A percentile compares a stretch with the other conserved stretches of the same genome.
These are phyloP conservation scores for Colletotrichum shisoi DNA, from an alignment of 2,329 filamentous ascomycete species.

Conservation along the genomic window DNA sequence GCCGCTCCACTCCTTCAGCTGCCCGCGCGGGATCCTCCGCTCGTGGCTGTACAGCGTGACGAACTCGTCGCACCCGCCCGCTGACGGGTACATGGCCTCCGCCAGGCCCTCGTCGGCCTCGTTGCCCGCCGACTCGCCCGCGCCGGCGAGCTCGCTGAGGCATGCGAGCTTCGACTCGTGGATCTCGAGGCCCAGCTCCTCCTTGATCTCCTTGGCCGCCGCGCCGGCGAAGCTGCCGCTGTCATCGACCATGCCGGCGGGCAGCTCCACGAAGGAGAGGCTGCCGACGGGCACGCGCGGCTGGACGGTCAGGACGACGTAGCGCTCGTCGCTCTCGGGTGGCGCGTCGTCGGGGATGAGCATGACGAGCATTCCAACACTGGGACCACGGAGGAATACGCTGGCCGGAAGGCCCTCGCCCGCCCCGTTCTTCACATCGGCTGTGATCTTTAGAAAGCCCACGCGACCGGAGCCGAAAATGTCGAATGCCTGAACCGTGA, in stretches of 20 bases:
- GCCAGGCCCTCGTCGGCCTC: conserved; percentile 51
- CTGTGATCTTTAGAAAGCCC: conserved; percentile 65
- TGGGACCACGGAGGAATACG: conserved; percentile 67
- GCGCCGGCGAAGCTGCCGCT: conserved; percentile 63
- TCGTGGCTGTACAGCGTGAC: conserved; percentile 67
- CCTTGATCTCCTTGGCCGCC: conserved; percentile 67
- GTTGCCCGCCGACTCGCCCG: conserved; percentile 38
- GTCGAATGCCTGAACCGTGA: conserved; percentile 64
- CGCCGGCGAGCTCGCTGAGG: conserved; percentile 60
- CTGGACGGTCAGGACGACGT: conserved; percentile 67
- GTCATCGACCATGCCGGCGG: conserved; percentile 67
- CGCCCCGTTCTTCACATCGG: conserved; percentile 56
- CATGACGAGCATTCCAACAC: conserved; percentile 67
- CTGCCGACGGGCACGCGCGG: conserved; percentile 64
- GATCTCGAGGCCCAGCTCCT: conserved; percentile 66
- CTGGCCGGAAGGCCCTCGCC: conserved; percentile 62
- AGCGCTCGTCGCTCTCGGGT: conserved; percentile 55
- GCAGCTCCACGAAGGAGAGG: conserved; percentile 64
- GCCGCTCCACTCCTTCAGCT: conserved; percentile 64
- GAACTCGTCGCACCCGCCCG: conserved; percentile 68
- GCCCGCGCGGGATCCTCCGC: conserved; percentile 57
- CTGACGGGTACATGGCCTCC: conserved; percentile 63
- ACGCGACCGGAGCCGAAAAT: conserved; percentile 57
- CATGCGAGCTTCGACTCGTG: conserved; percentile 56
- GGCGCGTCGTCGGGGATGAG: conserved; percentile 61